Percentiles rank a stretch among this genome's conserved stretches.
Conservation (phyloP, 1,139 yeast genomes). For the Blastobotrys elegans region DNA sequence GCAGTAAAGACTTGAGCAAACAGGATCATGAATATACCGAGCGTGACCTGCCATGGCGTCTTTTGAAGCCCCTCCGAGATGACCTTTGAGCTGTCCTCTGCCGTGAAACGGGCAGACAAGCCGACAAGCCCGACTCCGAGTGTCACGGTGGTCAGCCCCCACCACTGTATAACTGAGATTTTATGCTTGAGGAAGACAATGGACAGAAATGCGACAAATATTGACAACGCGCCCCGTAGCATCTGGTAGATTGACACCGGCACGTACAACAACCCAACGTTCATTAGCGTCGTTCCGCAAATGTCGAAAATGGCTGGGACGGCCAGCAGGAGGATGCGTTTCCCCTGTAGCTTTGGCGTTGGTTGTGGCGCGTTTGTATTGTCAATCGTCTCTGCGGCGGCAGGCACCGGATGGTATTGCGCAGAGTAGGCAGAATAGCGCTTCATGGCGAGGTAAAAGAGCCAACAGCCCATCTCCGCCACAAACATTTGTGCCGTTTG, state of each 20-base stretch:
- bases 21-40: slow-evolving; percentile 58
- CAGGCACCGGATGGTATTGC: not conserved
- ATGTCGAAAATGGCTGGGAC: slow-evolving; percentile 71
- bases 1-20: slow-evolving; percentile 67
- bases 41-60: slow-evolving; percentile 29
- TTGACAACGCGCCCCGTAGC: slow-evolving; percentile 74
- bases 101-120: slow-evolving; percentile 47
- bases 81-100: slow-evolving; percentile 11
- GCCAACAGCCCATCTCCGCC: slow-evolving; percentile 57
- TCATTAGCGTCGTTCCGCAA: slow-evolving; percentile 68
- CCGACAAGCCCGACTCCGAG: slow-evolving; percentile 73
- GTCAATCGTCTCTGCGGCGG: not conserved
- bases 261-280: slow-evolving; percentile 65
- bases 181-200: slow-evolving; percentile 55
- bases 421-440: not conserved
- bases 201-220: slow-evolving; percentile 71
- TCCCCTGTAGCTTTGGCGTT: slow-evolving; percentile 25
- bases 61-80: slow-evolving; percentile 21
- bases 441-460: slow-evolving; percentile 32
- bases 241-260: slow-evolving; percentile 86
- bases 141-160: slow-evolving; percentile 54
- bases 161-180: slow-evolving; percentile 64
- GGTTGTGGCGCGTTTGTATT: slow-evolving; percentile 3
- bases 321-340: slow-evolving; percentile 38
- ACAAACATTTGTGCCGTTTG: slow-evolving; percentile 80